Percentiles rank a stretch among this genome's conserved stretches.
phyloP scores from a whole-genome alignment of 495 filamentous ascomycete genomes.

The Neurospora sp. region DNA sequence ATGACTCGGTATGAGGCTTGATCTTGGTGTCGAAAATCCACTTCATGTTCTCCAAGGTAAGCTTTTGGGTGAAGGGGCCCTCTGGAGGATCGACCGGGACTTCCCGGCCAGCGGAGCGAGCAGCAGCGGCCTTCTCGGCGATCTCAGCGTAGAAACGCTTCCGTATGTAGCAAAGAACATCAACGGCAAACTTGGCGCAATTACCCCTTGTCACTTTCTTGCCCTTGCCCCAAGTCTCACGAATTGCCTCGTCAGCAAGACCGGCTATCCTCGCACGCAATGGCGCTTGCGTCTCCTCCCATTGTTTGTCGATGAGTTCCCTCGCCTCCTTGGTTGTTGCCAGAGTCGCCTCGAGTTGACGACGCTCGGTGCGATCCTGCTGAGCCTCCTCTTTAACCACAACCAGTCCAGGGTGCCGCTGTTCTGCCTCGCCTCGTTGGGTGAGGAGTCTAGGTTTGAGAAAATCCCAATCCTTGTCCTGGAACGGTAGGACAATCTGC shows the following conservation, averaged over 20 bases:
- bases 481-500: constrained; percentile 52
- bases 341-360: constrained; percentile 15
- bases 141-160: constrained; percentile 51
- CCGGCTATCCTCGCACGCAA: constrained; percentile 47
- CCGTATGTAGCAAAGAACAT: constrained; percentile 54
- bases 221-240: constrained; percentile 47
- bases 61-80: constrained; percentile 43
- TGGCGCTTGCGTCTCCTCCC: constrained; percentile 57
- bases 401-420: constrained; percentile 35
- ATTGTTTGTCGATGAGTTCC: constrained; percentile 51
- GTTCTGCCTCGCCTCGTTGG: constrained; percentile 51
- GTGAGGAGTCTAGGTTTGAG: constrained; percentile 54
- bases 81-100: constrained; percentile 36
- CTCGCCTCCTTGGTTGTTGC: constrained; percentile 43
- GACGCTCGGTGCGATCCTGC: constrained; percentile 22
- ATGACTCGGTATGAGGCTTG: constrained; percentile 50
- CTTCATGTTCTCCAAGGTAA: constrained; percentile 78
- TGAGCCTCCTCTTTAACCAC: constrained; percentile 29
- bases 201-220: constrained; percentile 46
- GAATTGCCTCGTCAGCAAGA: constrained; percentile 56
- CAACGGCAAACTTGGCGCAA: constrained; percentile 53
- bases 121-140: constrained; percentile 36
- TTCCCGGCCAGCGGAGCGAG: constrained; percentile 32
- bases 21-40: constrained; percentile 72
- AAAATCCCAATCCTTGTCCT: constrained; percentile 53